Base-by-base conservation (phyloP, 495 filamentous ascomycete species). In the Aspergillus coremiiformis region DNA sequence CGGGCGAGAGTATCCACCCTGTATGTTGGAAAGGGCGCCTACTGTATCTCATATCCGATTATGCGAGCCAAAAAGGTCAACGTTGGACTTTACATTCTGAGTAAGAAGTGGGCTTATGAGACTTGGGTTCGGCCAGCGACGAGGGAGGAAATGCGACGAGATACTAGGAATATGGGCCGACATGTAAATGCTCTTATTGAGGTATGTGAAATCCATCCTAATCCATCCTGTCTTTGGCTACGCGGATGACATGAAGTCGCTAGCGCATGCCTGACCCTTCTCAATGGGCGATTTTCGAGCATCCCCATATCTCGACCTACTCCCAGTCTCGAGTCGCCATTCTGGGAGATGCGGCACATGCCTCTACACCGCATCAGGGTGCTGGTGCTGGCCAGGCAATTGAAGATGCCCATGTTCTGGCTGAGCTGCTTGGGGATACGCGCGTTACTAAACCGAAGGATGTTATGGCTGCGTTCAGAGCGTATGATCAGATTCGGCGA, bases 271-370 rank as follows among this genome's bases (percentile, higher is more conserved):
- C 65, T 0, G 70, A 80, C 49, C 67, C 76, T 8, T 74, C 74
- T 4, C 67, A 81, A 23, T 86, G 84, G 80, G 84, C 82, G 1
- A 65, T 87, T 15, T 86, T 84, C 63, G 75, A 86, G 27, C 75
- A 82, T 41, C 76, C 76, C 1, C 75, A 76, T 10, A 70, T 78
- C 10, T 70, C 73, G 1, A 79, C 73, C 1, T 88, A 78, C 52
- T 70, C 67, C 47, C 75, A 74, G 26, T 77, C 74, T 2, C 70
- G 74, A 0, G 57, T 87, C 0, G 78, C 76, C 5, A 68, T 88
- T 2, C 65, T 86, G 0, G 85, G 86, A 1, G 85, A 88, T 55
- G 84, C 85, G 0, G 84, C 84, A 0, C 85, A 88, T 54, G 83
- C 84, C 0, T 76, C 77, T 0, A 85, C 84, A 3, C 85, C 85